Percentiles rank a stretch among this genome's conserved stretches.
Conservation (phyloP, 768 basidiomycete genomes). For the Boletus speciosus region DNA sequence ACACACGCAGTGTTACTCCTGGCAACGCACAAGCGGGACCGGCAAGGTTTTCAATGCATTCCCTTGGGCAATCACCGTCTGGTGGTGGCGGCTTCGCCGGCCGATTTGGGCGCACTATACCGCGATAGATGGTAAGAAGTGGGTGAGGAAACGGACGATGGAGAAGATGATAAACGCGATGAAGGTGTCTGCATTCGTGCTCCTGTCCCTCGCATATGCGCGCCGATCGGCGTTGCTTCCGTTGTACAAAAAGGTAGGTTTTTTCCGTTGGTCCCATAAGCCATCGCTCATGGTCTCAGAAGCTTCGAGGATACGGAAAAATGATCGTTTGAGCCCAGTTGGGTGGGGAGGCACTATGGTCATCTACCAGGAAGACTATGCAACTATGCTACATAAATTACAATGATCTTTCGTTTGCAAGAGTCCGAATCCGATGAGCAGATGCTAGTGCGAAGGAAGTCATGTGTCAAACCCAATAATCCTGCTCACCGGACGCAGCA, state of each 20-base stretch:
- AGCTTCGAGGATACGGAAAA: not conserved
- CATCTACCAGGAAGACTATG: not conserved
- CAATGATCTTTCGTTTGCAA: slow-evolving; percentile 2
- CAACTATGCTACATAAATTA: slow-evolving; percentile 23
- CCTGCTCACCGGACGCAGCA: slow-evolving; percentile 52
- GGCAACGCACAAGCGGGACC: slow-evolving; percentile 36
- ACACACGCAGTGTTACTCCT: slow-evolving; percentile 36
- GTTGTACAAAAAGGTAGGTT: slow-evolving; percentile 2
- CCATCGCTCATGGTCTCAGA: not conserved
- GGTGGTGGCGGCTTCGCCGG: slow-evolving; percentile 36
- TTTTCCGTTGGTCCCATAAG: not conserved
- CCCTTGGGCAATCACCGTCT: slow-evolving; percentile 34
- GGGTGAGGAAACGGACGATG: slow-evolving; percentile 21
- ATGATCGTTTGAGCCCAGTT: not conserved
- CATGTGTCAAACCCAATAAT: slow-evolving; percentile 53
- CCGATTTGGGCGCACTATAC: slow-evolving; percentile 36
- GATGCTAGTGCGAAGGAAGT: not conserved
- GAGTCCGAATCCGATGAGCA: not conserved
- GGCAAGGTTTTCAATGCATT: slow-evolving; percentile 40
- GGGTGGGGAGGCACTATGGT: not conserved
- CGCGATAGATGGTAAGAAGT: slow-evolving; percentile 37
- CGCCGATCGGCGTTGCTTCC: slow-evolving; percentile 5
- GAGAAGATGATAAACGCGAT: not conserved
- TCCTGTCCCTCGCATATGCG: slow-evolving; percentile 7
- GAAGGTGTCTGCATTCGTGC: not conserved